These are phyloP conservation scores for Cenococcum geophilum DNA, from an alignment of 495 filamentous ascomycete species.

Conservation along the genomic window DNA sequence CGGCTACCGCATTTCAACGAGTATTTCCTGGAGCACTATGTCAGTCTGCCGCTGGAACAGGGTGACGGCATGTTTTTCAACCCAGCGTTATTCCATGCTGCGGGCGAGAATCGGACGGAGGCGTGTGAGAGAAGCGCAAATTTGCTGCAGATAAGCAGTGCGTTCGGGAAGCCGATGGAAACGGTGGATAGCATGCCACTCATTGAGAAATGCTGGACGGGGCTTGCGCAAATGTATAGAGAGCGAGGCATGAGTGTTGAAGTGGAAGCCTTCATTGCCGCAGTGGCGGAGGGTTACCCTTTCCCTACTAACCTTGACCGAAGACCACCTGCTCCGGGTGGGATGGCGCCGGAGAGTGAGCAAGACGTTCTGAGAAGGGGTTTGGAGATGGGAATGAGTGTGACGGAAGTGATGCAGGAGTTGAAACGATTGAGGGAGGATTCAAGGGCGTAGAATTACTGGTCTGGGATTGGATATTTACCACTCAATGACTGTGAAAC, in stretches of 20 bases:
- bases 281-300: constrained; percentile 50
- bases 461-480: no score
- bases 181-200: constrained; percentile 44
- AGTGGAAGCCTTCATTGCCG: constrained; percentile 42
- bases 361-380: constrained; percentile 45
- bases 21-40: constrained; percentile 46
- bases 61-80: constrained; percentile 55
- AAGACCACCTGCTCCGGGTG: constrained; percentile 44
- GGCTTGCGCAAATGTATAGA: constrained; percentile 34
- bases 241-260: constrained; percentile 26
- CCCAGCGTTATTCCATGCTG: constrained; percentile 52
- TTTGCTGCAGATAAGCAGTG: constrained; percentile 49
- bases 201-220: constrained; percentile 42
- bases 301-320: constrained; percentile 53
- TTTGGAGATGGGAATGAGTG: constrained; percentile 40
- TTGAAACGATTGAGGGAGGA: constrained; percentile 40
- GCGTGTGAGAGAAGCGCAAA: constrained; percentile 48
- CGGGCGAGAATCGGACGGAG: constrained; percentile 46
- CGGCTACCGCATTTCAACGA: constrained; percentile 43
- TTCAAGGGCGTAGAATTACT: constrained; percentile 26
- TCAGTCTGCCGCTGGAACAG: constrained; percentile 42
- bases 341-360: constrained; percentile 53
- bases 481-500: no score
- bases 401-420: constrained; percentile 36
- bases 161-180: constrained; percentile 57